Conservation (phyloP, 164 flowering plant species). For the Tetrastigma voinierianum region DNA sequence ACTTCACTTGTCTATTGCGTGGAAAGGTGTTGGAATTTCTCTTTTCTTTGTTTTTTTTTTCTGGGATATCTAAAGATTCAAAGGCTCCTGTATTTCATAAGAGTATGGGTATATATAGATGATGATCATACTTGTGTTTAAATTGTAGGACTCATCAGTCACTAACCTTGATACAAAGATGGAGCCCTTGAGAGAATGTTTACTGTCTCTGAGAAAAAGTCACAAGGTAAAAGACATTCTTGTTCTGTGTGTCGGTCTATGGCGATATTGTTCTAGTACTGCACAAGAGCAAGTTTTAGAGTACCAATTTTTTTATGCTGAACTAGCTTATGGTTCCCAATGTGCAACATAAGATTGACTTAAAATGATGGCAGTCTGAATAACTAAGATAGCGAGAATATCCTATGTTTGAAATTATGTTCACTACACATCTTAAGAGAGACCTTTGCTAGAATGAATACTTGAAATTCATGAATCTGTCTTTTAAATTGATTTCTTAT, state of each 20-base stretch:
- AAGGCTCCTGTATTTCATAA: neutral
- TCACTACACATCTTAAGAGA: neutral
- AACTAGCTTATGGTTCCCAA: neutral
- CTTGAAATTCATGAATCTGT: neutral
- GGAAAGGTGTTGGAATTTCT: neutral
- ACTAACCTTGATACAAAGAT: constrained; percentile 16
- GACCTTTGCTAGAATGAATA: neutral
- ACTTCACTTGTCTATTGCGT: constrained; percentile 6
- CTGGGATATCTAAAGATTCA: neutral
- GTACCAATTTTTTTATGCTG: neutral
- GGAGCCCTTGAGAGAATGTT: constrained; percentile 45
- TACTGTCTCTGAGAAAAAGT: constrained; percentile 44
- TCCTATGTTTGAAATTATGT: neutral
- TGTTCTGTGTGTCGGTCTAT: neutral
- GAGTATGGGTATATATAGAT: neutral
- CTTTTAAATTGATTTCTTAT: neutral
- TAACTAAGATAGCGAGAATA: too few relatives aligned
- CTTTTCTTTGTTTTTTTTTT: neutral
- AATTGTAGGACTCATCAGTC: constrained; percentile 21
- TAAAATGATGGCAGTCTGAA: too few relatives aligned
- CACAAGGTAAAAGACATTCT: constrained; percentile 33
- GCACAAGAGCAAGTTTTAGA: neutral
- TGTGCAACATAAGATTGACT: too few relatives aligned
- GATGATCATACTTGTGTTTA: neutral
- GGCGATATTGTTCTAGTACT: neutral